Evolutionary conservation across 495 filamentous ascomycete genomes (phyloP), one percentile per base, ranked within the genome.

Genomic region (Tuber aestivum): DNA sequence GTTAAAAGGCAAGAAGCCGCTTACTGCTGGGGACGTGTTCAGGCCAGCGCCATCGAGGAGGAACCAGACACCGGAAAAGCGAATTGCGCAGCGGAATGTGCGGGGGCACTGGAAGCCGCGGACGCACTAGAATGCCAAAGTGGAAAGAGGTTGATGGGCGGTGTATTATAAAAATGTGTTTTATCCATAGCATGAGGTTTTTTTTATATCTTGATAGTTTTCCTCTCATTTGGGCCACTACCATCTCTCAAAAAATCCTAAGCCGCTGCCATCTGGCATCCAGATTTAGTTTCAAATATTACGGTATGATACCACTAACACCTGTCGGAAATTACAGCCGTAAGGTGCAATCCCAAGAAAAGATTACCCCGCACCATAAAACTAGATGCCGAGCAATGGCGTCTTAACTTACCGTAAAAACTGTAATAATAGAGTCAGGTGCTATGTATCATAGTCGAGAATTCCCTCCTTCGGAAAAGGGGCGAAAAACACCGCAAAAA

Each of bases 41-140:
- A 65, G 27, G 27, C 56, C 27, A n/a, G 3, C 12, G 14, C 56
- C 56, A 14, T 35, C 12, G 27, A 65, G 20, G 27, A 18, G 27
- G 16, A 0, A 0, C 3, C 3, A 2, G 27, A 20, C 2, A 6
- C 0, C 12, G 14, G 4, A 3, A 35, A 65, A 35, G 14, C 12
- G 18, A 16, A 14, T 1, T 65, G 14, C 1, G 0, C 4, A 18
- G 56, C 14, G 27, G 56, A 35, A 65, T 18, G 3, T 65, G 56
- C 56, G 27, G 27, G 56, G 56, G 56, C 56, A 35, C 20, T 35
- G 27, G 56, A 8, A 35, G 32, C 0, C 35, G 56, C 56, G 27
- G 27, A 27, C 14, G 27, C 27, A 35, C 20, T 35, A 14, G 56
- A 8, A 35, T 65, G 0, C 1, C 27, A 18, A 35, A 27, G 35